A percentile compares a stretch with the other conserved stretches of the same genome.
phyloP scores from a whole-genome alignment of 192 early-diverging fungal species.

The Backusella mclennaniae region DNA sequence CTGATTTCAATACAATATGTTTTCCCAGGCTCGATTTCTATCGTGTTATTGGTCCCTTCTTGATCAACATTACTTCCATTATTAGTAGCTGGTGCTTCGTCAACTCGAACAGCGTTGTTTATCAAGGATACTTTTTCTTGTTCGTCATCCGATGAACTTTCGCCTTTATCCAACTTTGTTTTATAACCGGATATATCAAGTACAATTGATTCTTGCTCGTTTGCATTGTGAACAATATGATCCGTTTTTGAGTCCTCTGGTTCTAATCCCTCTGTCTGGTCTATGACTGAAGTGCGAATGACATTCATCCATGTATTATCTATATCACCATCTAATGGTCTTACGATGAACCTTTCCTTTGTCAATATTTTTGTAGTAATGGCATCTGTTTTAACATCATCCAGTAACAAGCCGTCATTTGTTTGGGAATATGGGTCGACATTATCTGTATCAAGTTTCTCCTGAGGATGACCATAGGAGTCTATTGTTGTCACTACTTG shows the following conservation, averaged over 20 bases:
- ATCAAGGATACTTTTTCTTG: not conserved
- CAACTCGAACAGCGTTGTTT: not conserved
- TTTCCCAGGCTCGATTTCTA: constrained; percentile 18
- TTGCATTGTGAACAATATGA: constrained; percentile 32
- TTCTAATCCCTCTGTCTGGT: not conserved
- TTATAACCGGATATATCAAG: constrained; percentile 56
- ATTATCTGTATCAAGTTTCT: not conserved
- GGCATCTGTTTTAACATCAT: constrained; percentile 17
- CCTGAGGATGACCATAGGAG: constrained; percentile 4
- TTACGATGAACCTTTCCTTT: constrained; percentile 33
- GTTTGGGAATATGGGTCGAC: constrained; percentile 18
- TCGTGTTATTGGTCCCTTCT: not conserved
- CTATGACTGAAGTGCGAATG: not conserved
- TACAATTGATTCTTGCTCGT: constrained; percentile 43
- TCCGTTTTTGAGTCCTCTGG: not conserved
- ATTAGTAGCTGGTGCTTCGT: not conserved
- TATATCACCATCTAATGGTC: constrained; percentile 27
- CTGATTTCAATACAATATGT: constrained; percentile 55
- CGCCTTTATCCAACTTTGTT: constrained; percentile 22
- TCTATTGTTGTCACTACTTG: constrained; percentile 33
- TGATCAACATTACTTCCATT: not conserved
- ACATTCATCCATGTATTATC: constrained; percentile 29
- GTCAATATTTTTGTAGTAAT: constrained; percentile 34
- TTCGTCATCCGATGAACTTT: constrained; percentile 7
- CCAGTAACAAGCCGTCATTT: constrained; percentile 22